Evolutionary conservation across 192 early-diverging fungal genomes (phyloP).

Genomic region (Helicostylum pulchrum): DNA sequence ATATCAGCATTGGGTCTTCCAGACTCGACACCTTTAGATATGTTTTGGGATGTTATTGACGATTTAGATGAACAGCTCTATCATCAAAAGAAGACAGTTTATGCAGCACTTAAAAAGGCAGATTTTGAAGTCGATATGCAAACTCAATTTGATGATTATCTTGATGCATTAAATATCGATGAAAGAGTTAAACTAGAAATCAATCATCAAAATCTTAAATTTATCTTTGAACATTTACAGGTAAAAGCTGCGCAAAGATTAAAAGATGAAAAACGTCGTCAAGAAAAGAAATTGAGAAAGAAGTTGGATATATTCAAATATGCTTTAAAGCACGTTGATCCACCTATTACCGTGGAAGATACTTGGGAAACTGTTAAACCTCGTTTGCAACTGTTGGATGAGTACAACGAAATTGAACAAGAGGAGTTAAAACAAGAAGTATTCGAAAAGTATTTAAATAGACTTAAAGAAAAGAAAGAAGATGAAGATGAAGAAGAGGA

Average conservation of each 20-base stretch:
- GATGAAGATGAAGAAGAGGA: conserved; percentile 47
- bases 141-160: conserved; percentile 43
- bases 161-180: conserved; percentile 44
- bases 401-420: conserved; percentile 64
- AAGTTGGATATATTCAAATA: conserved; percentile 78
- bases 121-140: conserved; percentile 48
- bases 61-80: conserved; percentile 75
- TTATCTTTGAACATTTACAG: conserved; percentile 46
- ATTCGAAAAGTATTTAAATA: conserved; percentile 69
- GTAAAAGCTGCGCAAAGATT: conserved; percentile 51
- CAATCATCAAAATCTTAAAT: conserved; percentile 37
- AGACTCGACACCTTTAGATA: conserved; percentile 83
- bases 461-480: conserved; percentile 50
- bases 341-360: conserved; percentile 53
- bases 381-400: conserved; percentile 47
- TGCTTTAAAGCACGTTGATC: conserved; percentile 62
- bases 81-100: conserved; percentile 62
- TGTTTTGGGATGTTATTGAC: conserved; percentile 91
- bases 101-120: conserved; percentile 56
- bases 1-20: conserved; percentile 69
- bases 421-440: conserved; percentile 64
- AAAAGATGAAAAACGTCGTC: conserved; percentile 70
- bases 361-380: conserved; percentile 67
- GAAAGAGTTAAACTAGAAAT: neutral
- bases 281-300: conserved; percentile 65